Percentiles rank a stretch among this genome's conserved stretches.
Evolutionary conservation across 2,329 filamentous ascomycete genomes (phyloP).

Genomic region (Alternaria sp.): DNA sequence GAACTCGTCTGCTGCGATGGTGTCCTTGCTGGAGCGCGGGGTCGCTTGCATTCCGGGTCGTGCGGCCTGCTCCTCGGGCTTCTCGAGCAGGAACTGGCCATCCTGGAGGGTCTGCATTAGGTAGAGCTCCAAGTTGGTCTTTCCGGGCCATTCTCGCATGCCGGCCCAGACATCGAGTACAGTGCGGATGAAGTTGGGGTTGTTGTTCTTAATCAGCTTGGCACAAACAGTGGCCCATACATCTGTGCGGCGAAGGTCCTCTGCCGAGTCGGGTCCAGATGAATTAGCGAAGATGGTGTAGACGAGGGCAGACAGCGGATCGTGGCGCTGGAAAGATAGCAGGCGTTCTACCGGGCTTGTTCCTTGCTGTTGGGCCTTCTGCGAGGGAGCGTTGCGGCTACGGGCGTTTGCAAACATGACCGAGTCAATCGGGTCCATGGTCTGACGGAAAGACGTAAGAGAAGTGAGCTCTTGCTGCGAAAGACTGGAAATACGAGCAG

Average conservation of each 20-base stretch:
- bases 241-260: conserved; percentile 79
- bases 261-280: conserved; percentile 78
- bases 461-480: conserved; percentile 77
- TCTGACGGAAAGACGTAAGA: conserved; percentile 78
- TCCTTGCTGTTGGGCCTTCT: conserved; percentile 57
- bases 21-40: conserved; percentile 77
- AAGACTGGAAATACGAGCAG: conserved; percentile 78
- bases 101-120: conserved; percentile 94
- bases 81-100: conserved; percentile 87
- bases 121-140: conserved; percentile 88
- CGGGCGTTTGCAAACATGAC: conserved; percentile 73
- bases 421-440: conserved; percentile 81
- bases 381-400: conserved; percentile 57
- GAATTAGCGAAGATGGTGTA: conserved; percentile 91
- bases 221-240: conserved; percentile 90
- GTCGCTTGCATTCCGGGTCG: conserved; percentile 73
- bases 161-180: conserved; percentile 87
- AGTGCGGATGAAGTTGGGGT: conserved; percentile 79
- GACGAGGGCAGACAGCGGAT: conserved; percentile 82
- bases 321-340: conserved; percentile 86
- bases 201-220: conserved; percentile 78
- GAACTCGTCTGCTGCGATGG: conserved; percentile 84
- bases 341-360: conserved; percentile 79
- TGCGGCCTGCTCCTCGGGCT: conserved; percentile 75
- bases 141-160: conserved; percentile 88